Percentiles rank a stretch among this genome's conserved stretches.
These are phyloP conservation scores for Penicillium goetzii DNA, from an alignment of 495 filamentous ascomycete genomes.

Conservation along the genomic window DNA sequence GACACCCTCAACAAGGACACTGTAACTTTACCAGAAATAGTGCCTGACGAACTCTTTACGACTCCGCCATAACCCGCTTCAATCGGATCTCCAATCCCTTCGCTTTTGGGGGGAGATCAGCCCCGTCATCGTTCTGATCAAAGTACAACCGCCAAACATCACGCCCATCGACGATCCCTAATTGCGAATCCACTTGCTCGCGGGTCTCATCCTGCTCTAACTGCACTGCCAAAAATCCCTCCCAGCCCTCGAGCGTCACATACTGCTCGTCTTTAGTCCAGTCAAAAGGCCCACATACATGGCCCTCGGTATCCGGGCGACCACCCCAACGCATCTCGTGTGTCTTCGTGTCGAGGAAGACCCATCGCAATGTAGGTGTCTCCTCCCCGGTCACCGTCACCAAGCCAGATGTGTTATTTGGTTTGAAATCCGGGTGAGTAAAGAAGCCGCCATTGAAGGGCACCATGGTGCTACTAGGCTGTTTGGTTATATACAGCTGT, in stretches of 20 bases:
- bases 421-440: constrained; percentile 30
- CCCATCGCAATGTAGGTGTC: constrained; percentile 34
- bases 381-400: constrained; percentile 34
- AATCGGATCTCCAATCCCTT: constrained; percentile 31
- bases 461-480: constrained; percentile 25
- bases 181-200: constrained; percentile 18
- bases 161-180: constrained; percentile 22
- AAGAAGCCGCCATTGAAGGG: constrained; percentile 36
- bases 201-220: constrained; percentile 24
- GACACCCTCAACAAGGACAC: background rate
- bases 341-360: constrained; percentile 30
- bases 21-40: background rate
- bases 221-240: constrained; percentile 34
- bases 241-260: constrained; percentile 32
- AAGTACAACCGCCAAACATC: constrained; percentile 37
- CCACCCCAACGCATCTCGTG: constrained; percentile 37
- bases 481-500: constrained; percentile 37
- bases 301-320: constrained; percentile 27
- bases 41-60: constrained; percentile 4
- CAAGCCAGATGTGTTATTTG: constrained; percentile 29
- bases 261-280: constrained; percentile 34
- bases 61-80: constrained; percentile 29
- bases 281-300: constrained; percentile 36
- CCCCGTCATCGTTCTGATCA: constrained; percentile 34
- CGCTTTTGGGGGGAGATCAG: constrained; percentile 29